Evolutionary conservation across 768 basidiomycete genomes (phyloP).

Genomic region (Suillus subaureus): DNA sequence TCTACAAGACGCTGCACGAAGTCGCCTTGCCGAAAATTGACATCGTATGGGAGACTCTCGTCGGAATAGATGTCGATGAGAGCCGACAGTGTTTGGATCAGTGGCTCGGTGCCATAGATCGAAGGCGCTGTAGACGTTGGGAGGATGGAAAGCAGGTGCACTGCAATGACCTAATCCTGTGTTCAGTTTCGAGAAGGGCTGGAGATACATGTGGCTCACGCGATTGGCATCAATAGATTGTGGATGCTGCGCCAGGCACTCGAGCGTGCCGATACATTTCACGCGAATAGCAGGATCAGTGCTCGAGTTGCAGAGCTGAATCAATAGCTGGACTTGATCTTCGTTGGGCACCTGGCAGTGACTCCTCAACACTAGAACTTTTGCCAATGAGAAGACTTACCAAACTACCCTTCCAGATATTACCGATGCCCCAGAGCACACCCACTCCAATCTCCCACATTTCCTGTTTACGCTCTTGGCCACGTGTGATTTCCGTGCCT

Average conservation of each 20-base stretch:
- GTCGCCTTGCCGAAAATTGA: constrained; percentile 69
- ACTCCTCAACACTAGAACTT: constrained; percentile 13
- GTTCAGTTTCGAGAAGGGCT: background rate
- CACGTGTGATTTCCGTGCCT: constrained; percentile 59
- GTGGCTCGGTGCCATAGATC: constrained; percentile 59
- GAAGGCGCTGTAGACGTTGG: constrained; percentile 44
- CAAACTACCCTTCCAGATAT: constrained; percentile 68
- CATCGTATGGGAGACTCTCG: constrained; percentile 77
- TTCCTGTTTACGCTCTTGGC: constrained; percentile 70
- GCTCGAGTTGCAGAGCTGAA: constrained; percentile 62
- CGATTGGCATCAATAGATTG: constrained; percentile 59
- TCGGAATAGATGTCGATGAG: constrained; percentile 94
- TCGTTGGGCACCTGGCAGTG: constrained; percentile 58
- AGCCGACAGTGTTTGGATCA: constrained; percentile 78
- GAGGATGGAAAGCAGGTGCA: constrained; percentile 67
- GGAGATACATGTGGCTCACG: constrained; percentile 40
- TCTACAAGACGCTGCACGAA: constrained; percentile 57
- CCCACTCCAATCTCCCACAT: constrained; percentile 83
- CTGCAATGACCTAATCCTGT: constrained; percentile 55
- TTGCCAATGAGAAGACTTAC: constrained; percentile 40
- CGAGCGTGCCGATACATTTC: constrained; percentile 83
- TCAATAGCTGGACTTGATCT: constrained; percentile 64
- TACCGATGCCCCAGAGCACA: constrained; percentile 86
- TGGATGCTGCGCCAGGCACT: constrained; percentile 76
- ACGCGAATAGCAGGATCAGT: constrained; percentile 60